Evolutionary conservation across 2,329 filamentous ascomycete genomes (phyloP).

Genomic region (Alternaria dauci): DNA sequence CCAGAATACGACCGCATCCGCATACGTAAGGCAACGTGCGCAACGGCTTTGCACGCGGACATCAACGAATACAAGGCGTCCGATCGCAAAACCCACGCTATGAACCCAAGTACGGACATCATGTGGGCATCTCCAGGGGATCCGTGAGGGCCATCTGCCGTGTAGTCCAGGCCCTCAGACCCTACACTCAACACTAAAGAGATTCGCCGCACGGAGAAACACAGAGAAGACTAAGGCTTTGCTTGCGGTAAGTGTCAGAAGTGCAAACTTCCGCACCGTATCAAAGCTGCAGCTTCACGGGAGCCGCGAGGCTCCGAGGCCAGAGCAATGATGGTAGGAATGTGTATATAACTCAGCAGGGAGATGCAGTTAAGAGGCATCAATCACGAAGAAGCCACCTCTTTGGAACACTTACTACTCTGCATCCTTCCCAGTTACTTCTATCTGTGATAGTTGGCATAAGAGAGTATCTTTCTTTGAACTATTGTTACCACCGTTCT

Average conservation of each 20-base stretch:
- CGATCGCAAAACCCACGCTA: background rate
- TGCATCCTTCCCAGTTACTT: background rate
- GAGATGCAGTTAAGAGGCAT: background rate
- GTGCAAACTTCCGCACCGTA: background rate
- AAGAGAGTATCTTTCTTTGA: background rate
- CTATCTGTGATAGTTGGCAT: background rate
- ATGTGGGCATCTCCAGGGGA: background rate
- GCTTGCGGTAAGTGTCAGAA: background rate
- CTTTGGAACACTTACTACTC: background rate
- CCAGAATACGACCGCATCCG: background rate
- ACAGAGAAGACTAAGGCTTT: background rate
- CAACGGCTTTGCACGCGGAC: background rate
- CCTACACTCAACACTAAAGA: background rate
- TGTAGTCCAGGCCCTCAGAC: background rate
- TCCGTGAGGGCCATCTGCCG: background rate
- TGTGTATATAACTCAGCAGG: constrained; percentile 9
- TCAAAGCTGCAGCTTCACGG: background rate
- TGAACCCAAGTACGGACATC: background rate
- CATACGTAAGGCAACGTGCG: background rate
- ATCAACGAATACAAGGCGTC: background rate
- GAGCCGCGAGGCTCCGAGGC: background rate
- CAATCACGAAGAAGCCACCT: background rate
- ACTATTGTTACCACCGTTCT: background rate
- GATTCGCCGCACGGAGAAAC: background rate
- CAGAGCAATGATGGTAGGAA: background rate